Evolutionary conservation across 257 asterid genomes (phyloP).

Genomic region (Gentiana macrophylla): DNA sequence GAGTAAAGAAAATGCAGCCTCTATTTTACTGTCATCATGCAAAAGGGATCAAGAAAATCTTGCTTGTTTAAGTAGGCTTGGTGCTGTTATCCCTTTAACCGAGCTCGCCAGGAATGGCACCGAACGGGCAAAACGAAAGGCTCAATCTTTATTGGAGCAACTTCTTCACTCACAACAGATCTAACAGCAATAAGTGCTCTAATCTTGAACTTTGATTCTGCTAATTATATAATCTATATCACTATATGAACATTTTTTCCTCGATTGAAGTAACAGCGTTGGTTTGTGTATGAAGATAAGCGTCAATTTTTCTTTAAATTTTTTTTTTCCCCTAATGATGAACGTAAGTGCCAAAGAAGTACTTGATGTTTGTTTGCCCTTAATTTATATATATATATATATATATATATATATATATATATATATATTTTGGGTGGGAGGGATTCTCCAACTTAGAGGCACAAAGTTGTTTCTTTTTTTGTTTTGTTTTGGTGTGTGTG

Average conservation of each 20-base stretch:
- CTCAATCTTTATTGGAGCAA: slow-evolving; percentile 65
- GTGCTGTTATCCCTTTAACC: slow-evolving; percentile 54
- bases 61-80: slow-evolving; percentile 59
- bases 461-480: too few species aligned
- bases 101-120: slow-evolving; percentile 71
- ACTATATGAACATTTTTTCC: slow-evolving; percentile 12
- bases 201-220: slow-evolving; percentile 14
- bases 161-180: slow-evolving; percentile 36
- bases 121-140: slow-evolving; percentile 84
- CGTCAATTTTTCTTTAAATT: slow-evolving; percentile 17
- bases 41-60: slow-evolving; percentile 61
- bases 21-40: slow-evolving; percentile 71
- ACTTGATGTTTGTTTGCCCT: neutral
- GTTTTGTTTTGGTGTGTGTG: too few species aligned
- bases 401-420: too few species aligned
- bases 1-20: slow-evolving; percentile 61
- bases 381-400: too few species aligned
- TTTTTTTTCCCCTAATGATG: slow-evolving; percentile 8
- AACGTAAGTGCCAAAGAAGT: neutral
- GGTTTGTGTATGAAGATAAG: slow-evolving; percentile 17
- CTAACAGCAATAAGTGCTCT: slow-evolving; percentile 16
- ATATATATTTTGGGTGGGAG: too few species aligned
- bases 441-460: too few species aligned
- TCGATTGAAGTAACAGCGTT: neutral
- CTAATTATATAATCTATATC: slow-evolving; percentile 15